Conservation (phyloP, 192 early-diverging fungal genomes). For the Mortierella hygrophila region DNA sequence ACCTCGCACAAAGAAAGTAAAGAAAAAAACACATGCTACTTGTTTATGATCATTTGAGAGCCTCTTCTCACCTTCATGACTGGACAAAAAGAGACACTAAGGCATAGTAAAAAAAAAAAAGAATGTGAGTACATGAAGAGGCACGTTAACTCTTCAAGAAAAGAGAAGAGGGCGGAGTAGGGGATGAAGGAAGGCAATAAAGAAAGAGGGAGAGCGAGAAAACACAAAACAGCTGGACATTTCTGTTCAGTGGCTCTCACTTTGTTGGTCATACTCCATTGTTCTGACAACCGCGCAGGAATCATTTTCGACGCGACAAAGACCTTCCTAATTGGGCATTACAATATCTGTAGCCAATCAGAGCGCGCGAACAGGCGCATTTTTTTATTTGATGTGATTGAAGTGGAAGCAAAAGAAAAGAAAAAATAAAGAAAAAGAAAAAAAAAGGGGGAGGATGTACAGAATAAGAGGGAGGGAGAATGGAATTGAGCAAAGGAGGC, state of each 20-base stretch:
- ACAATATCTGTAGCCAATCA: not conserved
- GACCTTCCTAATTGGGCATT: constrained; percentile 32
- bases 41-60: no score
- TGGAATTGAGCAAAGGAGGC: not conserved
- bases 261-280: no score
- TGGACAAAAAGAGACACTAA: not conserved
- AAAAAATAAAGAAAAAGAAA: not conserved
- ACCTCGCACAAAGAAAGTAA: no score
- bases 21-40: no score
- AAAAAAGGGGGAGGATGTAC: not conserved
- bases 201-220: not conserved
- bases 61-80: no score
- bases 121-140: no score
- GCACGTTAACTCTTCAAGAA: no score
- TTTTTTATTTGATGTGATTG: not conserved
- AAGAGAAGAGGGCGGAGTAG: no score
- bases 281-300: not conserved
- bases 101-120: no score
- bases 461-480: not conserved
- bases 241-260: no score
- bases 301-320: constrained; percentile 12
- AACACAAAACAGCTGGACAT: not conserved
- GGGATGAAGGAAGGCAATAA: not conserved
- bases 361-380: not conserved
- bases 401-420: not conserved